phyloP scores from a whole-genome alignment of 768 basidiomycete genomes.

The Termitomyces sp. region DNA sequence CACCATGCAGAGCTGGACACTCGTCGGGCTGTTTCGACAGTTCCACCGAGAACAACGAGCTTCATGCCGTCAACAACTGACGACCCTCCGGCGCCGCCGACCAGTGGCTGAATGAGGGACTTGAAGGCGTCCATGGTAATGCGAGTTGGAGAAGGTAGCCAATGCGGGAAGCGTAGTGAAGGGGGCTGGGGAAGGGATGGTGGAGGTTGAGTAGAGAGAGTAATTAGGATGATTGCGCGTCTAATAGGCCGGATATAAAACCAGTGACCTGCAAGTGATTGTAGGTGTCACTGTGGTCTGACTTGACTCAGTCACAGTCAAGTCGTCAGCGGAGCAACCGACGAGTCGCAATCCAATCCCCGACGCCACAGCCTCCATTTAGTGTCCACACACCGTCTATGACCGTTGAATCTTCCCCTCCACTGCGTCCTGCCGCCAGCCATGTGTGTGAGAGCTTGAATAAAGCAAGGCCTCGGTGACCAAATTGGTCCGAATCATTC shows the following conservation, averaged over 20 bases:
- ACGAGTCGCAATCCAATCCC: background rate
- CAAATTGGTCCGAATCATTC: background rate
- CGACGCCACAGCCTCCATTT: constrained; percentile 6
- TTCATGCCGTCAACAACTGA: constrained; percentile 87
- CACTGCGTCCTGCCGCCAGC: background rate
- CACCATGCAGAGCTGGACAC: constrained; percentile 82
- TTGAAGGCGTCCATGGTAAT: constrained; percentile 69
- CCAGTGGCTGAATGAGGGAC: constrained; percentile 77
- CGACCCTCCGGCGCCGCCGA: constrained; percentile 67
- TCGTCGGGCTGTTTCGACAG: constrained; percentile 80
- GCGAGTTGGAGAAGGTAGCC: constrained; percentile 14
- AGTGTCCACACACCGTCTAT: background rate
- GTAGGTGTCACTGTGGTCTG: constrained; percentile 9
- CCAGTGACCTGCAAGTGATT: constrained; percentile 11
- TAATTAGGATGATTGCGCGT: constrained; percentile 11
- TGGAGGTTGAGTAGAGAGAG: constrained; percentile 9
- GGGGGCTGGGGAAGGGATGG: constrained; percentile 8
- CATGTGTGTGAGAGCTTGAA: background rate
- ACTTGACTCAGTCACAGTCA: constrained; percentile 18
- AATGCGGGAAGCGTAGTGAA: constrained; percentile 14
- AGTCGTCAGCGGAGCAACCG: constrained; percentile 12
- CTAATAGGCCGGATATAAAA: constrained; percentile 15
- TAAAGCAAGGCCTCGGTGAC: background rate
- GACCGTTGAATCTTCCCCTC: background rate
- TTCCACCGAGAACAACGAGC: constrained; percentile 84